phyloP scores from a whole-genome alignment of 768 basidiomycete genomes.

The Podaxis sp. region DNA sequence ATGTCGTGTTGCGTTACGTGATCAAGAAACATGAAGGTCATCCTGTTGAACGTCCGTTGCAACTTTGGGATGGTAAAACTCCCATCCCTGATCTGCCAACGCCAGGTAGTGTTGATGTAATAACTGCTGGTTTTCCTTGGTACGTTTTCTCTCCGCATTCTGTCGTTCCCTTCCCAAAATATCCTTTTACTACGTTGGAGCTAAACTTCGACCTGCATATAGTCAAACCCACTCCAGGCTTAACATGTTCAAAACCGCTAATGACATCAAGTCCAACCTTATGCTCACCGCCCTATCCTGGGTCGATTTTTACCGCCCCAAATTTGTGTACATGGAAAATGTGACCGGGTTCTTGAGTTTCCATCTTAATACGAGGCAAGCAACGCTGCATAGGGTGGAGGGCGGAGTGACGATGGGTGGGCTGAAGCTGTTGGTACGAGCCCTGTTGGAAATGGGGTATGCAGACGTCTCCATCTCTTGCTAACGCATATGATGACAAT shows the following conservation, averaged over 20 bases:
- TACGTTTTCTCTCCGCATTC: constrained; percentile 21
- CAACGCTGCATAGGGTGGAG: constrained; percentile 40
- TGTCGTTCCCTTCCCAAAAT: not conserved
- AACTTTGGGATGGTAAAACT: constrained; percentile 34
- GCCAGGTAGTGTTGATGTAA: constrained; percentile 55
- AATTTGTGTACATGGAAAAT: constrained; percentile 48
- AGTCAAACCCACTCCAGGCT: constrained; percentile 65
- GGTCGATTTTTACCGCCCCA: constrained; percentile 44
- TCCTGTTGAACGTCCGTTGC: constrained; percentile 35
- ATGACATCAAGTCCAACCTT: constrained; percentile 67
- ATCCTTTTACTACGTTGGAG: not conserved
- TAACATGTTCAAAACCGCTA: constrained; percentile 68
- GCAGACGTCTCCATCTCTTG: constrained; percentile 11
- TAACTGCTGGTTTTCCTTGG: constrained; percentile 80
- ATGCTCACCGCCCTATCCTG: constrained; percentile 60
- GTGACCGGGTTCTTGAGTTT: constrained; percentile 50
- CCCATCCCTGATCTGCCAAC: constrained; percentile 44
- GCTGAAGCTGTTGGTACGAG: constrained; percentile 61
- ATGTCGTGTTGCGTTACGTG: constrained; percentile 55
- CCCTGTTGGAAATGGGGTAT: constrained; percentile 67
- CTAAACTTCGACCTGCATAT: not conserved
- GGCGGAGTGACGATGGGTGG: constrained; percentile 76
- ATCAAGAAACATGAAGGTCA: constrained; percentile 50
- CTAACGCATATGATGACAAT: not conserved
- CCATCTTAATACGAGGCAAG: constrained; percentile 39